Evolutionary conservation across 768 basidiomycete species (phyloP), one percentile per base, ranked within the genome.

Genomic region (Tricholoma bakamatsutake): DNA sequence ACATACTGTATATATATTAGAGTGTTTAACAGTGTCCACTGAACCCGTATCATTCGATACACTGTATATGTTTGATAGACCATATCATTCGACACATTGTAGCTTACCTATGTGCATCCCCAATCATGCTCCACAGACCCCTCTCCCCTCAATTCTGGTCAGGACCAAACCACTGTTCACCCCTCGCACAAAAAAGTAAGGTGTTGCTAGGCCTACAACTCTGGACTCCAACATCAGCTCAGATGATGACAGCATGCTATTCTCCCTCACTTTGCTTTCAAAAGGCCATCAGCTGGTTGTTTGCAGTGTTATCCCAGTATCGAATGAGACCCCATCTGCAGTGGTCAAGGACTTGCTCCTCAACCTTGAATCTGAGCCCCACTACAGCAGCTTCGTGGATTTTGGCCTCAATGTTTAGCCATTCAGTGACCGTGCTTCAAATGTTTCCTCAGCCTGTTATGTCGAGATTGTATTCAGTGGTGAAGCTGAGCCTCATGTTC

Each of bases 221-320:
- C 49, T n/a, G 2, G 49, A 50, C 18, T 34, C 31, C 4, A n/a
- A 50, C 4, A 18, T 21, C 18, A 43, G 42, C 21, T 43, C 42
- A 12, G 28, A 37, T 13, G 30, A 34, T n/a, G 9, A 50, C n/a
- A 5, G 17, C n/a, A 34, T 24, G 17, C 21, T 33, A 7, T 34
- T 50, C 11, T 34, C 49, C 15, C 49, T 50, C n/a, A 13, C 17
- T 12, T 6, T 34, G 17, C 49, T 50, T 9, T 33, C 49, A 9
- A 50, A 50, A 33, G 49, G 49, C 31, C 49, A 50, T 17, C 49
- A 34, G 17, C n/a, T 50, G 21, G 49, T 50, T 10, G 33, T 50
- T 11, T n/a, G 49, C n/a, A 10, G 49, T 31, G 17, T 33, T 35
- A 17, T 50, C 49, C 30, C 49, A 10, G 24, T 24, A 10, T 37